Evolutionary conservation across 495 filamentous ascomycete species (phyloP), one percentile per base, ranked within the genome.

Genomic region (Trichoderma virens): DNA sequence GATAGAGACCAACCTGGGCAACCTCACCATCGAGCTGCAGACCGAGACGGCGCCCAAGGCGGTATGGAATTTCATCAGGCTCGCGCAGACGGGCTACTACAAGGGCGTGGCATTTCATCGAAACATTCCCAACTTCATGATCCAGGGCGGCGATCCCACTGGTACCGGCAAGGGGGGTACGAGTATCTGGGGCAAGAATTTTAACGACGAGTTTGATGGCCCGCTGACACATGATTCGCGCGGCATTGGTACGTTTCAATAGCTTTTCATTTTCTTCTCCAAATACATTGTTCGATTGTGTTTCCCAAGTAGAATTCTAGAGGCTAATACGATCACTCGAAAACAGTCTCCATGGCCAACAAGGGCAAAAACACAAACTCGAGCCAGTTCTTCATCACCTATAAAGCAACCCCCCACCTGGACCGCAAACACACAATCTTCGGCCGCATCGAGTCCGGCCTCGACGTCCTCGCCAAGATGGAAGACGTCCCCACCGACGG

Each of bases 361-460:
- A 98, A 98, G 69, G 94, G 94, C 31, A 96, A 96, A 67, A 92
- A 98, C 66, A 98, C 95, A 2, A 98, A 98, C 70, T 91, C 88
- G 38, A 88, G 83, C 63, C 94, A 98, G 76, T 98, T 98, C 73
- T 98, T 98, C 78, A 89, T 98, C 69, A 90, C 87, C 2, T 98
- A 98, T 73, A 86, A 89, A 23, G 81, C 88, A 1, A 83, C 86
- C 0, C 85, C 85, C 70, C 94, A 98, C 76, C 82, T 98, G 14
- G 91, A 97, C 72, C 80, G 86, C 64, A 98, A 98, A 67, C 94
- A 98, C 73, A 98, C 94, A n/a, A 89, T 98, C 32, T 98, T 98
- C 69, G 94, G 86, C 3, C 82, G 84, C 34, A 86, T 98, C 3
- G 89, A 96, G 18, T 90, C 88, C 32, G 91, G 91, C 11, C 69